Percentiles rank a stretch among this genome's conserved stretches.
Conservation (phyloP, 768 basidiomycete genomes). For the Trametes villosa region DNA sequence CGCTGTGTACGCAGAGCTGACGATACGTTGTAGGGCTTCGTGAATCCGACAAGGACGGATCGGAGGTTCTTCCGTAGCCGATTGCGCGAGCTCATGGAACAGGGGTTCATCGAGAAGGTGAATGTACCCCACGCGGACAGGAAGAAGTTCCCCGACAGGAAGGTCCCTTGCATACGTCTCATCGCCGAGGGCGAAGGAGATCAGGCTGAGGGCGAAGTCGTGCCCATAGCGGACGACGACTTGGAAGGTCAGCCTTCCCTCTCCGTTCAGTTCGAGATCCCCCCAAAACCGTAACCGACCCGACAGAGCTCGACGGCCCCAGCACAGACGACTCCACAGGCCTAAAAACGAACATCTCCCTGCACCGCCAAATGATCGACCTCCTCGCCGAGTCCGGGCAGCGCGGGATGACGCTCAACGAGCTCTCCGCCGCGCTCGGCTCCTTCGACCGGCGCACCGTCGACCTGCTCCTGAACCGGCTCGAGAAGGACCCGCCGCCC, state of each 20-base stretch:
- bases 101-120: conserved; percentile 77
- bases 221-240: conserved; percentile 5
- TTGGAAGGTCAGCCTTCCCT: conserved; percentile 15
- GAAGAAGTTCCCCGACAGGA: conserved; percentile 43
- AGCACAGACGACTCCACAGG: conserved; percentile 6
- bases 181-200: conserved; percentile 43
- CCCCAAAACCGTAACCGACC: conserved; percentile 8
- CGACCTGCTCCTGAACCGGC: conserved; percentile 76
- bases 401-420: conserved; percentile 73
- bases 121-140: conserved; percentile 63
- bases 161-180: conserved; percentile 71
- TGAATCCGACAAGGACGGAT: conserved; percentile 73
- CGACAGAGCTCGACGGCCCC: conserved; percentile 33
- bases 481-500: conserved; percentile 67
- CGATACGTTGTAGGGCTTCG: conserved; percentile 61
- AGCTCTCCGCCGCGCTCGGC: conserved; percentile 62
- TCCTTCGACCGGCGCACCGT: conserved; percentile 82
- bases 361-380: conserved; percentile 82
- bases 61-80: conserved; percentile 83
- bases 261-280: conserved; percentile 30
- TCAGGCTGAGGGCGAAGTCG: conserved; percentile 5
- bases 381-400: conserved; percentile 70
- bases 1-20: neutral
- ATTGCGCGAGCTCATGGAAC: conserved; percentile 71
- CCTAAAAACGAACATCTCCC: conserved; percentile 62